These are phyloP conservation scores for Hyphodiscus sp. DNA, from an alignment of 2,329 filamentous ascomycete genomes.

Conservation along the genomic window DNA sequence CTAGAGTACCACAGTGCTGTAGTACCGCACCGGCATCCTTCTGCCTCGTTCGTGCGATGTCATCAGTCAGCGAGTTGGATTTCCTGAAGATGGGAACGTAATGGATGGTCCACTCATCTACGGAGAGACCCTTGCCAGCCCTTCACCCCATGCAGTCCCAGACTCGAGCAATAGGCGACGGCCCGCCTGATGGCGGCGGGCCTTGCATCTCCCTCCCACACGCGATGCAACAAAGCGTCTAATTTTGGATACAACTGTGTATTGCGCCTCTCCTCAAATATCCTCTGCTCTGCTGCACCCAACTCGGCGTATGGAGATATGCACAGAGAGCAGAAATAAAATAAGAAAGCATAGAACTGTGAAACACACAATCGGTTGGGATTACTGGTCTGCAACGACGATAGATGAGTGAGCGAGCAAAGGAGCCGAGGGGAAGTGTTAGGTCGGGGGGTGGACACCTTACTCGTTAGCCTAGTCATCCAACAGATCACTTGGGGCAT, in stretches of 20 bases:
- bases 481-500: too few relatives aligned
- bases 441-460: too few relatives aligned
- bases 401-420: too few relatives aligned
- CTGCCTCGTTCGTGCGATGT: too few relatives aligned
- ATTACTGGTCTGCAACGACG: too few relatives aligned
- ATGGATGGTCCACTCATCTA: background rate
- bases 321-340: background rate
- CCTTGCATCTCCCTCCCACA: background rate
- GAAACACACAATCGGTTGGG: background rate
- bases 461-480: too few relatives aligned
- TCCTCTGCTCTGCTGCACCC: background rate
- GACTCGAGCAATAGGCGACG: background rate
- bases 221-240: background rate
- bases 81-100: too few relatives aligned
- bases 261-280: background rate
- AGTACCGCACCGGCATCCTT: too few relatives aligned
- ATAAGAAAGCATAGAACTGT: background rate
- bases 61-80: too few relatives aligned
- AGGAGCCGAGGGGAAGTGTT: too few relatives aligned
- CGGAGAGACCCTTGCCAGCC: background rate
- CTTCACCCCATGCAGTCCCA: background rate
- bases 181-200: background rate
- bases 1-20: too few relatives aligned
- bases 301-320: background rate
- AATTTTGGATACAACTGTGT: background rate